A percentile compares a stretch with the other conserved stretches of the same genome.
Conservation (phyloP, 805 yeast species). For the Wickerhamiella hasegawae region DNA sequence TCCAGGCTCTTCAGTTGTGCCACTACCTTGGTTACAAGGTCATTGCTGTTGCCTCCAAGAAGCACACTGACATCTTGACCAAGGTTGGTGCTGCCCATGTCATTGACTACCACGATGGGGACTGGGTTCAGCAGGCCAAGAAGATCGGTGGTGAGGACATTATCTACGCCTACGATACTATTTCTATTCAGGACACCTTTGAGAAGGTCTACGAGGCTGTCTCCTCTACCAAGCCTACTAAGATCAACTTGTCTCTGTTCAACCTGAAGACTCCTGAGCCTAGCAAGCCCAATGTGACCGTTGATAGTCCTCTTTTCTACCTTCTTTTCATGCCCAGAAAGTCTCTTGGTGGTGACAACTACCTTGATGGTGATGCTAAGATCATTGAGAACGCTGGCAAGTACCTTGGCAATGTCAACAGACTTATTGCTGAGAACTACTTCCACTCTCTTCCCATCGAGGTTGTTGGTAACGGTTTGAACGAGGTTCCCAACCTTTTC, state of each 20-base stretch:
- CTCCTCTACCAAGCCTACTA: constrained; percentile 1
- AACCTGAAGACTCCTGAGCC: constrained; percentile 2
- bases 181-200: constrained; percentile 11
- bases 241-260: constrained; percentile 1
- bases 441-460: constrained; percentile 9
- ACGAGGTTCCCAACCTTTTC: constrained; percentile 12
- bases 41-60: constrained; percentile 35
- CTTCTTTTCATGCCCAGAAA: constrained; percentile 10
- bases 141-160: constrained; percentile 14
- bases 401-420: constrained; percentile 7
- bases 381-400: constrained; percentile 1
- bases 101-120: constrained; percentile 31
- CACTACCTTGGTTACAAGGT: constrained; percentile 32
- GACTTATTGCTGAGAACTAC: constrained; percentile 6
- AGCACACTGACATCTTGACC: constrained; percentile 28
- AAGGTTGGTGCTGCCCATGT: constrained; percentile 34
- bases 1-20: constrained; percentile 41
- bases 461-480: constrained; percentile 15
- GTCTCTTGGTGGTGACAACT: constrained; percentile 10
- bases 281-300: constrained; percentile 1
- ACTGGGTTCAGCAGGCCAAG: constrained; percentile 30
- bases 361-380: constrained; percentile 5
- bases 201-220: constrained; percentile 7
- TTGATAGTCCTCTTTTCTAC: constrained; percentile 9
- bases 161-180: constrained; percentile 16